Base-by-base conservation (phyloP, 768 basidiomycete genomes). In the Gyrodon lividus region DNA sequence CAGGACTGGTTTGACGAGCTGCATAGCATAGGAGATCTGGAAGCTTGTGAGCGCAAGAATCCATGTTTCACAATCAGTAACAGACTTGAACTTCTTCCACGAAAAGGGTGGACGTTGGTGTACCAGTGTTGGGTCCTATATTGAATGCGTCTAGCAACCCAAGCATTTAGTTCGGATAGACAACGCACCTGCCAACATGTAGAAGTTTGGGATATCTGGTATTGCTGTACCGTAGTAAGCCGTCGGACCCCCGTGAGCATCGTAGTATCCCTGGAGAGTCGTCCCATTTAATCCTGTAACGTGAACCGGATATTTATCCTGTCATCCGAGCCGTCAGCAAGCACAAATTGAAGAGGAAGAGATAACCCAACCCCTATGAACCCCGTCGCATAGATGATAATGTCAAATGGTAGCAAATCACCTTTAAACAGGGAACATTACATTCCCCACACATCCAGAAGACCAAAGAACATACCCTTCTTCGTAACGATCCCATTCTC, bases 181-280 rank as follows among this genome's bases (percentile, higher is more conserved):
- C 5, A 38, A 55, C 61, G 22, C n/a, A 67, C 69, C 71, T 19
- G 54, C 48, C 8, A 72, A 33, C 52, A 64, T 59, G 55, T 65
- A 72, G 48, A 69, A 68, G 37, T 72, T 74, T 1, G 72, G 71
- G n/a, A 72, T 73, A 16, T 58, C 63, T 5, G 71, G 72, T 31
- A 73, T 48, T 8, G 61, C 47, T 2, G 68, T 67, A 12, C 71
- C 70, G 19, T 50, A 50, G 50, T 73, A 73, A 6, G 65, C 71
- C 6, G 65, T 62, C 6, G 71, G 71, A 10, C 71, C 70, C 4
- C 59, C 67, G 6, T 68, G 59, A 1, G 52, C 45, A 5, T 63
- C 52, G 26, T 59, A 71, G 42, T 66, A 73, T 23, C 63, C 65
- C 28, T 56, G 48, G 0, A 72, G 20, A 10, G 62, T 62, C 39